Evolutionary conservation across 495 filamentous ascomycete species (phyloP).

Genomic region (Xylaria telfairii): DNA sequence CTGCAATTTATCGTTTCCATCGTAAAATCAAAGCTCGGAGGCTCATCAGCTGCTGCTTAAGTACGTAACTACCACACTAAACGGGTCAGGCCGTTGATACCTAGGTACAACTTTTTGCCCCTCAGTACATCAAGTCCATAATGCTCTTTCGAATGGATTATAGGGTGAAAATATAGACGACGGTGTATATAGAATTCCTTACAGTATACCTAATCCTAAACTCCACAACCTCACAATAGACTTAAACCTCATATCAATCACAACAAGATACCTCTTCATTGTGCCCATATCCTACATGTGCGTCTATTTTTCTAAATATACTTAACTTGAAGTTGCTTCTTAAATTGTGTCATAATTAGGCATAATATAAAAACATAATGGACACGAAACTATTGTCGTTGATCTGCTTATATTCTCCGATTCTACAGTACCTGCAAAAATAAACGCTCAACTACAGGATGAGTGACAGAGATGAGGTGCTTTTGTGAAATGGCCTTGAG

Average conservation of each 20-base stretch:
- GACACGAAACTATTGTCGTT: background rate
- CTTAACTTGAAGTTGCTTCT: background rate
- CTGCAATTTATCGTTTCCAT: background rate
- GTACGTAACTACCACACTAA: slow-evolving; percentile 1
- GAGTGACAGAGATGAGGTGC: background rate
- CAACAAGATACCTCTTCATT: background rate
- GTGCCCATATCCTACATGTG: too few species aligned
- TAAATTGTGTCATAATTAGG: background rate
- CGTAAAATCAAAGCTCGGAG: background rate
- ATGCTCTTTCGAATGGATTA: too few species aligned
- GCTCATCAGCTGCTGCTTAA: slow-evolving; percentile 9
- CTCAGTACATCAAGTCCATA: background rate
- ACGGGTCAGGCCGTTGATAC: background rate
- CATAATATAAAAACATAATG: too few species aligned
- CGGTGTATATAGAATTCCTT: background rate
- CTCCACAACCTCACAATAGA: background rate
- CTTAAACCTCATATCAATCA: background rate
- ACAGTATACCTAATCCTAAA: background rate
- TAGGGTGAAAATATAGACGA: background rate
- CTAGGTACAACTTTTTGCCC: background rate
- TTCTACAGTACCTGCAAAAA: background rate
- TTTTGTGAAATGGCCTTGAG: background rate
- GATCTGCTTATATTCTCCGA: background rate
- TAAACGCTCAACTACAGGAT: background rate
- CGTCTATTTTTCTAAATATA: too few species aligned